phyloP scores from a whole-genome alignment of 2,329 filamentous ascomycete species.

The Scedosporium dehoogii region DNA sequence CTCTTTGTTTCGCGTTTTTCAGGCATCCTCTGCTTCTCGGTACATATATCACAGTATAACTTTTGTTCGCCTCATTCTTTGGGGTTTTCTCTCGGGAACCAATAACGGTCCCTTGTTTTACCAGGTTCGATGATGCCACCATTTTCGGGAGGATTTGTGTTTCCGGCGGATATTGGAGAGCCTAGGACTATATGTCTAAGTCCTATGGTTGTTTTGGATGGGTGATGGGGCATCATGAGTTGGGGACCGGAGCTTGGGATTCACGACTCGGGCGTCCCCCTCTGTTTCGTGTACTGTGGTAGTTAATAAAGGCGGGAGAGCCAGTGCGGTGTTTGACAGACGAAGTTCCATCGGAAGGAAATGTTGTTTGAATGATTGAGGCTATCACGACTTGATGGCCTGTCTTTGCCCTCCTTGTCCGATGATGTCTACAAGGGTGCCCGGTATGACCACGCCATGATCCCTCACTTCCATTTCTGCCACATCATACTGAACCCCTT shows the following conservation, averaged over 20 bases:
- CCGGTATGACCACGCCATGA: no score
- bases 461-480: no score
- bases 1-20: neutral
- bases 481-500: no score
- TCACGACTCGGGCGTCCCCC: neutral
- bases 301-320: neutral
- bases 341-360: neutral
- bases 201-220: no score
- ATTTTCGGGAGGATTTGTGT: neutral
- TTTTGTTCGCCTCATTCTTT: neutral
- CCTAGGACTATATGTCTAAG: neutral
- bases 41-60: neutral
- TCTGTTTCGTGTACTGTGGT: neutral
- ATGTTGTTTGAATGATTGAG: neutral
- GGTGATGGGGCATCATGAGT: no score
- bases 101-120: neutral
- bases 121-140: neutral
- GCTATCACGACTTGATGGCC: neutral
- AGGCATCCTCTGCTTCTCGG: neutral
- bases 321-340: neutral
- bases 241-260: no score
- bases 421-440: no score
- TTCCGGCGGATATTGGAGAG: neutral
- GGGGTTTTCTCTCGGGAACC: neutral
- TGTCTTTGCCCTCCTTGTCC: neutral